Evolutionary conservation across 495 filamentous ascomycete genomes (phyloP), one percentile per base, ranked within the genome.

Genomic region (Annulohypoxylon maeteangense): DNA sequence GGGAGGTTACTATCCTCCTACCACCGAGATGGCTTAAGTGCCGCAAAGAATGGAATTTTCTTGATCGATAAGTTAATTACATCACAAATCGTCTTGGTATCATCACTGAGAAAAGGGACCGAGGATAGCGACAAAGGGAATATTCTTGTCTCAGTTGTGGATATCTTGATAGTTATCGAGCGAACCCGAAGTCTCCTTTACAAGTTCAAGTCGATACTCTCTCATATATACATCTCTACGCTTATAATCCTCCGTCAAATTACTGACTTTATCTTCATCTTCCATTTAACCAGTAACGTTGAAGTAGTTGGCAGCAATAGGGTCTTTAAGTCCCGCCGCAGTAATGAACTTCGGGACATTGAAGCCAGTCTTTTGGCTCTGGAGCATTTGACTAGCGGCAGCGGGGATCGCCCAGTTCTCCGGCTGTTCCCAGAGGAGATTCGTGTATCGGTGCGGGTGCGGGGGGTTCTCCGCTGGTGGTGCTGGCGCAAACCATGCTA

Each of bases 361-460:
- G 64, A 86, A 84, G 0, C 77, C 78, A 18, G 79, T 48, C 47
- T 81, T 78, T 69, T 79, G 76, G 31, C 55, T 65, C 27, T 72
- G 76, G 7, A 78, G 54, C 56, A 81, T 81, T 34, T 75, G 59
- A 31, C 77, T 76, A 1, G 72, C 76, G 11, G 66, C 47, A 4
- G 65, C 63, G 8, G 80, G 80, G 20, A 82, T 75, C 38, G 75
- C 75, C 69, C 78, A 84, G 64, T 77, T 77, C 22, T 61, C 75
- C 0, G 81, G 80, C 70, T 81, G 78, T 38, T 76, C 78, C 74
- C 77, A 83, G 7, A 85, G 62, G 38, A 85, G 67, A 56, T 81
- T 78, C 11, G 83, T 78, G 75, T 85, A 85, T 36, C 80, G 78
- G 68, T 85, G 83, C 7, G 83, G 78, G 60, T 83, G 79, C 8